Conservation (phyloP, 2,329 filamentous ascomycete species). For the Microdochium paspali region DNA sequence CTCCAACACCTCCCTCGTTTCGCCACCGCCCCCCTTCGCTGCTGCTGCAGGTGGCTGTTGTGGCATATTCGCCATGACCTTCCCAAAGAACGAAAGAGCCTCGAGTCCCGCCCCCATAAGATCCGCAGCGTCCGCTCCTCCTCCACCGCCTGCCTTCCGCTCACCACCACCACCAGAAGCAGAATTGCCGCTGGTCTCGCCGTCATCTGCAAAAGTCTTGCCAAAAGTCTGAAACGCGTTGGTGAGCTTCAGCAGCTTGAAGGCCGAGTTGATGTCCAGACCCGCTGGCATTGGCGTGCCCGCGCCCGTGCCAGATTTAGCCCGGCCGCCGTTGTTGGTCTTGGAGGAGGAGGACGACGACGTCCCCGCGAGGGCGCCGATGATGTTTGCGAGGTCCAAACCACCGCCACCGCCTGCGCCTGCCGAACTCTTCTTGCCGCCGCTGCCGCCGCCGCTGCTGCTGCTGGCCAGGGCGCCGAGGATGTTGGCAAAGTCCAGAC, state of each 20-base stretch:
- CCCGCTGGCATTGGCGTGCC: neutral
- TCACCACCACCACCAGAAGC: neutral
- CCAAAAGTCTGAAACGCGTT: neutral
- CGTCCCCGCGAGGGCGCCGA: too few relatives aligned
- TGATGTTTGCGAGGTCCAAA: too few relatives aligned
- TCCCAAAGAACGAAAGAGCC: neutral
- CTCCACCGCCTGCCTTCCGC: neutral
- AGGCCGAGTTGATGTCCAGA: neutral
- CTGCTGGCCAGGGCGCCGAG: too few relatives aligned
- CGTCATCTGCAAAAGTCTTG: neutral
- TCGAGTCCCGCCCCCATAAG: neutral
- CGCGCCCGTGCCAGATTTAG: too few relatives aligned
- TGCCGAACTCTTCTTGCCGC: neutral
- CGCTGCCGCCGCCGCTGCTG: neutral
- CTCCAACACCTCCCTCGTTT: too few relatives aligned
- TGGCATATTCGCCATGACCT: neutral
- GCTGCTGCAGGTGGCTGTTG: too few relatives aligned
- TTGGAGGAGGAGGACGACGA: too few relatives aligned
- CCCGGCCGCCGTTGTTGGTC: too few relatives aligned
- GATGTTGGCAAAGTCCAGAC: too few relatives aligned
- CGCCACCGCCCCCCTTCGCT: too few relatives aligned
- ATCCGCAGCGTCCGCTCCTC: neutral
- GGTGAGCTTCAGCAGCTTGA: neutral
- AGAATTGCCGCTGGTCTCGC: neutral
- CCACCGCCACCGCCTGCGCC: neutral